Evolutionary conservation across 2,329 filamentous ascomycete species (phyloP).

Genomic region (Fusarium decemcellulare): DNA sequence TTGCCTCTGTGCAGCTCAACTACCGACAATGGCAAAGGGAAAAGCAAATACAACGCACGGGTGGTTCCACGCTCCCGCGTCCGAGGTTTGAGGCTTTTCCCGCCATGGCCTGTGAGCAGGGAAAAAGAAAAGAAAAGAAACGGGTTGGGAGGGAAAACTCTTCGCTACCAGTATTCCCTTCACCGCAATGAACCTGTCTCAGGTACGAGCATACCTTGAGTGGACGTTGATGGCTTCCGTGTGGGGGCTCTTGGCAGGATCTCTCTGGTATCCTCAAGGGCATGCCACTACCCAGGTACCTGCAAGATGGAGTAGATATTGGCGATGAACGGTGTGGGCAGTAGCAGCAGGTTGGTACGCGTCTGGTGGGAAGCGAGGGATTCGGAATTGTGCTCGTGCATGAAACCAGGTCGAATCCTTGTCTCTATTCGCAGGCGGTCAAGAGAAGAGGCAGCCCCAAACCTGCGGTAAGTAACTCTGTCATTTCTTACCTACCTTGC

Average conservation of each 20-base stretch:
- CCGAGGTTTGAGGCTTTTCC: slow-evolving; percentile 34
- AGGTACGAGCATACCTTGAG: slow-evolving; percentile 30
- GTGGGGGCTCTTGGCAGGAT: slow-evolving; percentile 18
- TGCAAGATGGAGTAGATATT: slow-evolving; percentile 1
- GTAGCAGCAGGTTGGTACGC: background rate
- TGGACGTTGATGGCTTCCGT: slow-evolving; percentile 25
- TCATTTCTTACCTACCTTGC: slow-evolving; percentile 2
- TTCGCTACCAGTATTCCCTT: slow-evolving; percentile 22
- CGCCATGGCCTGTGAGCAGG: slow-evolving; percentile 29
- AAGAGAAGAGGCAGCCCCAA: slow-evolving; percentile 6
- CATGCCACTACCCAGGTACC: slow-evolving; percentile 21
- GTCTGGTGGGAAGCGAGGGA: slow-evolving; percentile 35
- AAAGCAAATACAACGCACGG: slow-evolving; percentile 39
- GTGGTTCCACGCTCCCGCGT: slow-evolving; percentile 35
- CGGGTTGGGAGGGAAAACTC: slow-evolving; percentile 24
- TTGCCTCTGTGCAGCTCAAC: slow-evolving; percentile 30
- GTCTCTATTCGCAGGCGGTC: slow-evolving; percentile 15
- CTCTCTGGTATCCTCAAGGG: too few relatives aligned
- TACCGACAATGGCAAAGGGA: slow-evolving; percentile 41
- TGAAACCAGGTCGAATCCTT: slow-evolving; percentile 8
- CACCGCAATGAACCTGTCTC: slow-evolving; percentile 40
- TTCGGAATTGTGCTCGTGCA: slow-evolving; percentile 26
- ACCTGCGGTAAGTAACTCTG: slow-evolving; percentile 1
- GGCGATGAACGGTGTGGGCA: background rate
- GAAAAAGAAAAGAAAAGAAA: slow-evolving; percentile 34